These are phyloP conservation scores for Blastomyces parvus DNA, from an alignment of 2,329 filamentous ascomycete genomes.

Conservation along the genomic window DNA sequence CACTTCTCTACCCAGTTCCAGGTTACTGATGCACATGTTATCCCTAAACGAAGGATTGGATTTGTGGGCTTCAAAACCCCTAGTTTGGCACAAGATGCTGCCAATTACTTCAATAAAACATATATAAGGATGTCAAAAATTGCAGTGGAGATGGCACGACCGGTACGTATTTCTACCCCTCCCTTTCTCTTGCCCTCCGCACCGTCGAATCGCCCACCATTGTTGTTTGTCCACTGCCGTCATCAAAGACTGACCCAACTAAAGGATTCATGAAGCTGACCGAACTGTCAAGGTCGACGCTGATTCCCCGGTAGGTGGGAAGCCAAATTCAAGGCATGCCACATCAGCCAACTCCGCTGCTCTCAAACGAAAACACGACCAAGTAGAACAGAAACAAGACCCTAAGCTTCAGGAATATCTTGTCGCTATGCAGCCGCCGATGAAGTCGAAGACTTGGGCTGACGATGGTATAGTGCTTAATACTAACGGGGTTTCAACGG, in stretches of 20 bases:
- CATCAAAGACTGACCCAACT: constrained; percentile 16
- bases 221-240: constrained; percentile 18
- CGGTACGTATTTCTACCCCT: constrained; percentile 46
- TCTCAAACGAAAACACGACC: constrained; percentile 35
- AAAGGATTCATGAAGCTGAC: constrained; percentile 33
- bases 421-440: constrained; percentile 64
- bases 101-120: constrained; percentile 90
- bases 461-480: constrained; percentile 41
- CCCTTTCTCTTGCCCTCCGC: constrained; percentile 9
- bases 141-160: constrained; percentile 73
- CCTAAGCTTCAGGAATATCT: constrained; percentile 80
- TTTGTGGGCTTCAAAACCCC: constrained; percentile 87
- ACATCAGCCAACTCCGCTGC: constrained; percentile 19
- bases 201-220: not conserved
- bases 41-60: constrained; percentile 80
- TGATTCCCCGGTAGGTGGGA: constrained; percentile 22
- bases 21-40: constrained; percentile 86
- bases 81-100: constrained; percentile 69
- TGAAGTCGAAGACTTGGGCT: constrained; percentile 55
- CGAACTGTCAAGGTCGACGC: constrained; percentile 33
- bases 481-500: constrained; percentile 17
- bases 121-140: constrained; percentile 97
- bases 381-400: constrained; percentile 56
- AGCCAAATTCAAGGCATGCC: constrained; percentile 16
- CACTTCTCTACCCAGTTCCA: constrained; percentile 72